A percentile compares a stretch with the other conserved stretches of the same genome.
Evolutionary conservation across 108 stramenopile species (phyloP).

Genomic region (Fistulifera solaris): DNA sequence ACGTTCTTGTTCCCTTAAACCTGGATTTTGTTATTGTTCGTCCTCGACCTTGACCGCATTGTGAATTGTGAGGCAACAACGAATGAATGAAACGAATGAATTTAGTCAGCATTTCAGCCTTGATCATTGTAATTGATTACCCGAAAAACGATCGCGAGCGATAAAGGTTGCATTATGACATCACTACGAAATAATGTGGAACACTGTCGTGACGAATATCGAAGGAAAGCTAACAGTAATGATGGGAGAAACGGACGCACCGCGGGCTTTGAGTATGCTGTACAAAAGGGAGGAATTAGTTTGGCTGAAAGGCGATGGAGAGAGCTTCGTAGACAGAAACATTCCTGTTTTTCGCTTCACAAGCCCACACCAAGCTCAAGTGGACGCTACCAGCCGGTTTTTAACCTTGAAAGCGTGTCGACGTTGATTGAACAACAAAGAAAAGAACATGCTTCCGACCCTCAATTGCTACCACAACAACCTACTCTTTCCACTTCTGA

Average conservation of each 20-base stretch:
- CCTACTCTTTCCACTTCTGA: not conserved
- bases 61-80: too few species aligned
- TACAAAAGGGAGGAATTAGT: slow-evolving; percentile 12
- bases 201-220: not conserved
- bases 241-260: not conserved
- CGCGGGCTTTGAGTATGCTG: slow-evolving; percentile 21
- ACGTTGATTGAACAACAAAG: too few species aligned
- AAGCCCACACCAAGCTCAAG: not conserved
- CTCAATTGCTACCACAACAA: not conserved
- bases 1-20: too few species aligned
- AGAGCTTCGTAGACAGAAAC: slow-evolving; percentile 1
- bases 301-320: slow-evolving; percentile 16
- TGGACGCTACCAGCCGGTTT: not conserved
- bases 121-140: too few species aligned
- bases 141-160: too few species aligned
- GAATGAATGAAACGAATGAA: too few species aligned
- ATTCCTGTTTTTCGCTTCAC: slow-evolving; percentile 5
- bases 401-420: not conserved
- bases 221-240: not conserved
- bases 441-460: not conserved
- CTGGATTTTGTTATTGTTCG: too few species aligned
- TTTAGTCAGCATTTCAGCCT: not conserved
- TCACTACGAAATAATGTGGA: not conserved
- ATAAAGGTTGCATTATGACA: not conserved
- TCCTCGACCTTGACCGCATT: too few species aligned